Evolutionary conservation across 805 yeast species (phyloP), one percentile per base, ranked within the genome.

Genomic region (Saccharomycopsis sp.): DNA sequence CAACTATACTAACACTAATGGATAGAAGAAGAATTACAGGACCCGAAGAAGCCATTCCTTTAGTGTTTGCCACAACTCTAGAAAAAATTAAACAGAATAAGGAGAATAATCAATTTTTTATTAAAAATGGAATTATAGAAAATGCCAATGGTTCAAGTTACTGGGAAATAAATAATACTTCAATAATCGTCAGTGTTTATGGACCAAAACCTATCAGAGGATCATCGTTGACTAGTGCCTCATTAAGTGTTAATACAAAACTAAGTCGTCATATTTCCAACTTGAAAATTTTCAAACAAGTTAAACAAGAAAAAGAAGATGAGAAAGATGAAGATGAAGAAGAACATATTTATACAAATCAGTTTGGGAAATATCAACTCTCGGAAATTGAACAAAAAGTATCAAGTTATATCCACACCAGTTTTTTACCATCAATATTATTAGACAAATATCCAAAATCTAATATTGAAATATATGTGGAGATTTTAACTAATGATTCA

Each of bases 11-110:
- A n/a, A n/a, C n/a, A n/a, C n/a, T n/a, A n/a, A n/a, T 61, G 32
- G 96, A 89, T 55, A 74, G 95, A 66, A 74, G 95, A 67, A 70
- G 96, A 57, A 66, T 87, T n/a, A 53, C 82, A 25, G 96, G 95
- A 0, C 96, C 96, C 0, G 54, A 70, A 1, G 77, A 73, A 49
- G 83, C 83, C 1, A 67, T 63, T 37, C 74, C 75, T 2, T 55
- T 80, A 12, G n/a, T n/a, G n/a, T n/a, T n/a, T n/a, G n/a, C n/a
- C n/a, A n/a, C n/a, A n/a, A n/a, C n/a, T n/a, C n/a, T n/a, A n/a
- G n/a, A n/a, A n/a, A n/a, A n/a, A n/a, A n/a, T n/a, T n/a, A n/a
- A n/a, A n/a, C n/a, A n/a, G n/a, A n/a, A n/a, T n/a, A n/a, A n/a
- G n/a, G n/a, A n/a, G n/a, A n/a, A n/a, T n/a, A n/a, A n/a, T n/a